A percentile compares a stretch with the other conserved stretches of the same genome.
phyloP scores from a whole-genome alignment of 768 basidiomycete genomes.

The Leccinum rimulosum region DNA sequence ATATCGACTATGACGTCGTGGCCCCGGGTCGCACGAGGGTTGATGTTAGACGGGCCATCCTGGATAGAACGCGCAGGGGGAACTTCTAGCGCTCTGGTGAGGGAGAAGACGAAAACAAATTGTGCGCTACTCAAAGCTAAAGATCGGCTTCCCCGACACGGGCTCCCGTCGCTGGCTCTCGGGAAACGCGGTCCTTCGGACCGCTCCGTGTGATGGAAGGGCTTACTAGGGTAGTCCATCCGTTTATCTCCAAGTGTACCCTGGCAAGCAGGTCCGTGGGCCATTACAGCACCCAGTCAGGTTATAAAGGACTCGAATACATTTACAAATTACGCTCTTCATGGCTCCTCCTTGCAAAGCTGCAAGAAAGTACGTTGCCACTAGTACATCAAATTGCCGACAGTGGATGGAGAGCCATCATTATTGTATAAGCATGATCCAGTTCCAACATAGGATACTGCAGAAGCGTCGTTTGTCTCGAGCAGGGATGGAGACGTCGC shows the following conservation, averaged over 20 bases:
- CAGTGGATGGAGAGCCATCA: constrained; percentile 23
- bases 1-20: too few relatives aligned
- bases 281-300: neutral
- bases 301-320: neutral
- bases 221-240: neutral
- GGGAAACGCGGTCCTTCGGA: too few relatives aligned
- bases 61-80: too few relatives aligned
- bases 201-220: neutral
- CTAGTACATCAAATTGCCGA: constrained; percentile 27
- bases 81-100: too few relatives aligned
- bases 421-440: constrained; percentile 34
- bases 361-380: neutral
- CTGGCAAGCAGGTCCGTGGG: neutral
- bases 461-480: constrained; percentile 16
- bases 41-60: too few relatives aligned
- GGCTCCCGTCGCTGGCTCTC: too few relatives aligned
- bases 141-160: too few relatives aligned
- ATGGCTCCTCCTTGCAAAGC: neutral
- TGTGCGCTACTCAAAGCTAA: too few relatives aligned
- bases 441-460: constrained; percentile 20
- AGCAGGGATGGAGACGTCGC: constrained; percentile 31
- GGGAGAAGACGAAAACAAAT: too few relatives aligned
- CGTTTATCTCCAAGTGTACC: neutral
- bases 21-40: too few relatives aligned
- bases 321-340: neutral